phyloP scores from a whole-genome alignment of 1,284 basidiomycete genomes.

The Spongispora temasekensis region DNA sequence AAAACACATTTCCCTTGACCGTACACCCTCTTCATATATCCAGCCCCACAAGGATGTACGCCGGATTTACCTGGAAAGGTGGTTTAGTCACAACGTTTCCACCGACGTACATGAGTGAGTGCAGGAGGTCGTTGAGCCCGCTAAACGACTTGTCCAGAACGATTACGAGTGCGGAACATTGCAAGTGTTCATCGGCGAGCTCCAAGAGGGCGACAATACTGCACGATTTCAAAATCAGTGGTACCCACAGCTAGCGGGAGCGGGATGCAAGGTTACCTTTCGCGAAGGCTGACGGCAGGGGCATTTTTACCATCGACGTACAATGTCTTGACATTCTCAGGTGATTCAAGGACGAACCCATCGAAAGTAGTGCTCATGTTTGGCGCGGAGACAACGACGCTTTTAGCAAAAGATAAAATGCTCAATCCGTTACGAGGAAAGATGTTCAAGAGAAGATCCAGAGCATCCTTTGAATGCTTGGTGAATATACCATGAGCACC shows the following conservation, averaged over 20 bases:
- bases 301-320: conserved; percentile 83
- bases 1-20: conserved; percentile 36
- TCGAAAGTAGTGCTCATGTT: conserved; percentile 69
- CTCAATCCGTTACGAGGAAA: conserved; percentile 70
- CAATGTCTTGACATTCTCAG: conserved; percentile 66
- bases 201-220: conserved; percentile 83
- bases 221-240: conserved; percentile 10
- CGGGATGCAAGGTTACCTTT: conserved; percentile 54
- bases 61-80: conserved; percentile 67
- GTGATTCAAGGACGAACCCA: conserved; percentile 74
- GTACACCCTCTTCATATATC: conserved; percentile 50
- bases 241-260: background rate
- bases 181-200: conserved; percentile 75
- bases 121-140: conserved; percentile 62
- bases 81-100: conserved; percentile 76
- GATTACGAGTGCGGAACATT: conserved; percentile 76
- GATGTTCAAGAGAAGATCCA: conserved; percentile 73
- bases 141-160: conserved; percentile 63
- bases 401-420: conserved; percentile 68
- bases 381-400: conserved; percentile 69
- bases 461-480: conserved; percentile 57
- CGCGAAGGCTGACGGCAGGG: conserved; percentile 70
- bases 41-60: conserved; percentile 75
- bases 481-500: conserved; percentile 37
- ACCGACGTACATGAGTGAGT: conserved; percentile 83